Percentiles rank a stretch among this genome's conserved stretches.
Conservation (phyloP, 306 rosid genomes). For the Boehmeria nivea region DNA sequence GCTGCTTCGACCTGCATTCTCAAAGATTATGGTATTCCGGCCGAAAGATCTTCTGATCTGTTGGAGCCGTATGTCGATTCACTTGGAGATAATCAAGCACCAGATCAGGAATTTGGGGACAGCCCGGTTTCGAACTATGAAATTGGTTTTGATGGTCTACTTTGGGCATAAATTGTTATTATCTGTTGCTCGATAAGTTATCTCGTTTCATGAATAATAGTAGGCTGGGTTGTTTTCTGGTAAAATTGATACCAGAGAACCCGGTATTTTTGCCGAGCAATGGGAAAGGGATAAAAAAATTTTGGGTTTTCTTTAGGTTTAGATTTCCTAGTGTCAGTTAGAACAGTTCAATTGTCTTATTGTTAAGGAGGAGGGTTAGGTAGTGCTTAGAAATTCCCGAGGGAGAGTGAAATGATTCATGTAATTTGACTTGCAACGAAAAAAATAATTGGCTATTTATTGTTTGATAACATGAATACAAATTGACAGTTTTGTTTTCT, state of each 20-base stretch:
- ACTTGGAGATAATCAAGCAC: conserved; percentile 32
- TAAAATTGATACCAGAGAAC: neutral
- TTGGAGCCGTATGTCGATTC: conserved; percentile 61
- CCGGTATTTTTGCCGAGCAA: no score
- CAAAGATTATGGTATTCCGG: conserved; percentile 76
- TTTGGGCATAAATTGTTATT: conserved; percentile 50
- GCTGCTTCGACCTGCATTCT: conserved; percentile 69
- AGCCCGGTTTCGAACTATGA: conserved; percentile 71
- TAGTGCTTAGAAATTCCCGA: no score
- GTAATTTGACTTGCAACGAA: conserved; percentile 4
- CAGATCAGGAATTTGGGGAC: conserved; percentile 45
- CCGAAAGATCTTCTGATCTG: conserved; percentile 80
- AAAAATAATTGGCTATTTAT: neutral
- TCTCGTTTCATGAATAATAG: conserved; percentile 2
- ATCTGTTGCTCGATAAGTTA: neutral
- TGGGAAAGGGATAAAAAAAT: no score
- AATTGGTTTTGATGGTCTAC: conserved; percentile 66
- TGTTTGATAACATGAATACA: no score
- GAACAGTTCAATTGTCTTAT: no score
- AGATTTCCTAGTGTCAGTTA: neutral
- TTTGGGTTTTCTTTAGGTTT: no score
- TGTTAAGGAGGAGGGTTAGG: neutral
- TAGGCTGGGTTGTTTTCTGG: neutral
- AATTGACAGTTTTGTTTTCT: no score
- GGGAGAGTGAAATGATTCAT: conserved; percentile 9